These are phyloP conservation scores for Scedosporium boydii DNA, from an alignment of 2,329 filamentous ascomycete species.

Conservation along the genomic window DNA sequence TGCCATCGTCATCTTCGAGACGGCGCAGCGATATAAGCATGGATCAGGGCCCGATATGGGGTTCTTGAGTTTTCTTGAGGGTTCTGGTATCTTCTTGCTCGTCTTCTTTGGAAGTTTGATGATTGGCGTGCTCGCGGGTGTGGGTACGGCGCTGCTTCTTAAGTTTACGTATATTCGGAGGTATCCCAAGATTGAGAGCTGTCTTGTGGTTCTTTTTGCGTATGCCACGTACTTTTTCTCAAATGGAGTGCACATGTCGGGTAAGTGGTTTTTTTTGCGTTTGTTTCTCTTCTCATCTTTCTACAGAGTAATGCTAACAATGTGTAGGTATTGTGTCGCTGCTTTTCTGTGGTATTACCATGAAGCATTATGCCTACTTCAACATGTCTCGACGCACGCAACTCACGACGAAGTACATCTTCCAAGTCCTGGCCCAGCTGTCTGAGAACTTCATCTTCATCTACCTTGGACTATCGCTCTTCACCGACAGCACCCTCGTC, in stretches of 20 bases:
- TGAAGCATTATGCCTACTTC: constrained; percentile 99
- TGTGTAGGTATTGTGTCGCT: constrained; percentile 80
- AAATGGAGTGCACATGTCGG: constrained; percentile 90
- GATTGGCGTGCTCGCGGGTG: constrained; percentile 80
- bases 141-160: constrained; percentile 75
- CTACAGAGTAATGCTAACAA: neutral
- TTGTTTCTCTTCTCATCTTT: too few relatives aligned
- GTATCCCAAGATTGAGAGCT: constrained; percentile 95
- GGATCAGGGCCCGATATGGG: constrained; percentile 64
- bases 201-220: constrained; percentile 82
- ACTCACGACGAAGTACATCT: constrained; percentile 94
- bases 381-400: constrained; percentile 99
- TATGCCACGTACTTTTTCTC: constrained; percentile 98
- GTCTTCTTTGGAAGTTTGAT: constrained; percentile 92
- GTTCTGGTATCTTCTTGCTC: constrained; percentile 85
- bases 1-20: constrained; percentile 97
- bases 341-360: constrained; percentile 92
- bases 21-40: constrained; percentile 83
- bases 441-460: constrained; percentile 99
- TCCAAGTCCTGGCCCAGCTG: constrained; percentile 86
- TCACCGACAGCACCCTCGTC: constrained; percentile 77
- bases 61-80: constrained; percentile 77
- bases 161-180: constrained; percentile 92
- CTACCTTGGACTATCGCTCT: constrained; percentile 88
- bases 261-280: constrained; percentile 39